Base-by-base conservation (phyloP, 2,329 filamentous ascomycete species). In the Claviceps arundinis region DNA sequence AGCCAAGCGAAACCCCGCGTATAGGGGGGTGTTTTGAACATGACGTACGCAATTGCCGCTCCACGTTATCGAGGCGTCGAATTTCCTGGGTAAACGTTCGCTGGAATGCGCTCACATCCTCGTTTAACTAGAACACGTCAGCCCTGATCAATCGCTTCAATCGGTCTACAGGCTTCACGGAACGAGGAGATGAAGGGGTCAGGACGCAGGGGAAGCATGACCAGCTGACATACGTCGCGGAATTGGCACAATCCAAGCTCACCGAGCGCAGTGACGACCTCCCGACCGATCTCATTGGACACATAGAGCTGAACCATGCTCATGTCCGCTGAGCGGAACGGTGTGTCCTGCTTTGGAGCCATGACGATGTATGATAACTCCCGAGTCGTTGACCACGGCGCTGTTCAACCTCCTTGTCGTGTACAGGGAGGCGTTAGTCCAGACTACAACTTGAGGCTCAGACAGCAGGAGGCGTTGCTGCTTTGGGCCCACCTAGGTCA, bases 301-400 rank as follows among this genome's bases (percentile, higher is more conserved):
- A 98, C 94, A 73, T 97, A 98, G 65, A 98, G 85, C 83, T 98
- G 93, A 65, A 95, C 95, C 85, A 98, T 85, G 79, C 89, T 96
- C 93, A 98, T 98, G 72, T 96, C 88, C 87, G 89, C 88, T 68
- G 93, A 98, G 80, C 94, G 91, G 84, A 98, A 97, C 76, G 96
- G 87, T 71, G 90, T 95, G 74, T 97, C 89, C 74, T 88, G 73
- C 68, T 74, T 72, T 60, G 77, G 74, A 70, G 80, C 80, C 82
- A 85, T 85, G 63, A 56, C 57, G 64, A 63, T 59, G 64, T 54
- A 55, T 56, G 52, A 54, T 55, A 53, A 58, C 57, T 63, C 61
- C 64, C 65, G 57, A 62, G 62, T 57, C 60, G 59, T 56, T 54
- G 59, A 51, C 54, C 54, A 60, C 55, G 56, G 58, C 60, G 59